Base-by-base conservation (phyloP, 2,329 filamentous ascomycete species). In the Pleomassaria siparia region DNA sequence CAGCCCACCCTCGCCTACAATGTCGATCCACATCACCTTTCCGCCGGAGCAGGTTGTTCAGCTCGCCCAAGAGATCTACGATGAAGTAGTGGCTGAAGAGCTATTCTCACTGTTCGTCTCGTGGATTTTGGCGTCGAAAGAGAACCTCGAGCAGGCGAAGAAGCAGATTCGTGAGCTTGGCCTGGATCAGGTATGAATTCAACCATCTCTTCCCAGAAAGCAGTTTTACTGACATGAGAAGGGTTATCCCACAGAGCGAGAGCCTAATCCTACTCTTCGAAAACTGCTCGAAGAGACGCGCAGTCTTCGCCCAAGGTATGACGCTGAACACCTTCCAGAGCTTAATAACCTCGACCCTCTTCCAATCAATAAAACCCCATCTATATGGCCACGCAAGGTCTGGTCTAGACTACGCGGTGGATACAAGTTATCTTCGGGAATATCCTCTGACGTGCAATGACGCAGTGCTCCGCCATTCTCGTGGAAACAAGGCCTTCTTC, bases 121-220 rank as follows among this genome's bases (percentile, higher is more conserved):
- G 22, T 69, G 64, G 62, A 58, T 68, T 43, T 51, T 46, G 4
- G 49, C 59, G 16, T 53, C 51, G 15, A 15, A 42, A 1, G 49
- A 57, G 13, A 54, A 68, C 45, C 65, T 61, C 20, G 29, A 58
- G 1, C 18, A 51, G 11, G 64, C 62, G 0, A 64, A 52, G 40
- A 25, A 43, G n/a, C 41, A 62, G 18, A 54, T 69, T 21, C 56
- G 66, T 2, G 63, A 69, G 49, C 41, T 69, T 4, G 45, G 37
- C 5, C 39, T 66, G 1, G 62, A 66, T 29, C 60, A 63, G 48
- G 64, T 64, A 30, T 32, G 44, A 41, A 9, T 11, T 29, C 16
- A 25, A 4, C 13, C 28, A 20, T 20, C 7, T n/a, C 13, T 7
- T 9, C 13, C 7, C 8, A 33, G 16, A 7, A 7, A n/a, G 8